phyloP scores from a whole-genome alignment of 192 early-diverging fungal genomes.

The Powellomyces hirtus region DNA sequence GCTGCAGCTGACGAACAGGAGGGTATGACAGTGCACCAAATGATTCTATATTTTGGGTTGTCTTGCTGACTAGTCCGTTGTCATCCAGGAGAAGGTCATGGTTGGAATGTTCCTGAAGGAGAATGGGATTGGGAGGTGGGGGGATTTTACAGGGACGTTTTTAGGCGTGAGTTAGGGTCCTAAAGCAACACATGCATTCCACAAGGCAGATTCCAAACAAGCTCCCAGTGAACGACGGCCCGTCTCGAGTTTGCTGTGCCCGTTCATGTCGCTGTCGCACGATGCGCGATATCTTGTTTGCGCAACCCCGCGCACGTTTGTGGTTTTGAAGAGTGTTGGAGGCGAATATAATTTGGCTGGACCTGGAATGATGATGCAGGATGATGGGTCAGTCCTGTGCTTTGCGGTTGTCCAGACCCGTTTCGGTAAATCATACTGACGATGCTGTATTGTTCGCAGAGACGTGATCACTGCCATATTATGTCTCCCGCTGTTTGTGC shows the following conservation, averaged over 20 bases:
- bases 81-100: background rate
- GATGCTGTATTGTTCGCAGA: background rate
- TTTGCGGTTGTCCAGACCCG: background rate
- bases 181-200: too few species aligned
- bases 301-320: background rate
- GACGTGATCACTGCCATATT: slow-evolving; percentile 3
- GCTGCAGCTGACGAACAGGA: background rate
- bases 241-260: background rate
- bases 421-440: background rate
- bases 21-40: background rate
- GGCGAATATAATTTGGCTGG: background rate
- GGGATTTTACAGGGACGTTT: background rate
- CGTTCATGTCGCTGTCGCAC: slow-evolving; percentile 6
- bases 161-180: too few species aligned
- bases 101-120: background rate
- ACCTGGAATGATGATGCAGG: background rate
- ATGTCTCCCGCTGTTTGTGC: slow-evolving; percentile 11
- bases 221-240: background rate
- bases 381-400: background rate
- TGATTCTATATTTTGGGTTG: background rate
- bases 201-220: background rate
- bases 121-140: slow-evolving; percentile 1
- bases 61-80: too few species aligned
- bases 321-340: background rate
- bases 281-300: slow-evolving; percentile 3